A percentile compares a stretch with the other conserved stretches of the same genome.
These are phyloP conservation scores for Gracilaria gracilis DNA, from an alignment of 23 red algal genomes.

Conservation along the genomic window DNA sequence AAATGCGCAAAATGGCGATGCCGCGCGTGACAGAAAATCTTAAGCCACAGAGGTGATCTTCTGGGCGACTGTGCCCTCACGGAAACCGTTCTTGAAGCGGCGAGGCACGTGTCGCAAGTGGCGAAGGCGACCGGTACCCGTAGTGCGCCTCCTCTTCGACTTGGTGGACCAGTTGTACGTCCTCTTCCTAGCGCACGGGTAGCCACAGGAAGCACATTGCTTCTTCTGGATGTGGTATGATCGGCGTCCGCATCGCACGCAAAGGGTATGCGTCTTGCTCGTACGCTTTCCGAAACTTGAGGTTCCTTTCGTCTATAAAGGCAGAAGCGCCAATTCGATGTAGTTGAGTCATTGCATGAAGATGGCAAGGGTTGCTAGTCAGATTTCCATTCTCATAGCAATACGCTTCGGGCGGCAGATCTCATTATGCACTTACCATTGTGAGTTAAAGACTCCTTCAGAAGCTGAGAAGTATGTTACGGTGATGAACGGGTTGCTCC, in stretches of 20 bases:
- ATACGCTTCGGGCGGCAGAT: not conserved
- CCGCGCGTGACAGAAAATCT: not conserved
- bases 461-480: not conserved
- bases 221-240: slow-evolving; percentile 99
- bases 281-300: slow-evolving; percentile 91
- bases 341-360: not conserved
- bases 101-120: slow-evolving; percentile 86
- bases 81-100: slow-evolving; percentile 98
- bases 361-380: not conserved
- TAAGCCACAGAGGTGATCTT: slow-evolving; percentile 55
- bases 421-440: not conserved
- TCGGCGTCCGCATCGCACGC: slow-evolving; percentile 94
- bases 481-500: not conserved
- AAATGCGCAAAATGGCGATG: not conserved
- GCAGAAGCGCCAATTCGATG: not conserved
- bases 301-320: slow-evolving; percentile 93
- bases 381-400: not conserved
- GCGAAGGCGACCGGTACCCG: slow-evolving; percentile 91
- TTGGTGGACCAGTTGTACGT: slow-evolving; percentile 97
- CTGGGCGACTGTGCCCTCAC: slow-evolving; percentile 75
- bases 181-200: slow-evolving; percentile 88
- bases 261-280: slow-evolving; percentile 95
- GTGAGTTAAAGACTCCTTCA: not conserved
- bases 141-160: slow-evolving; percentile 95
- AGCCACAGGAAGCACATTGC: slow-evolving; percentile 91